Conservation (phyloP, 352 stramenopile species). For the Globisporangium acanthophoron region DNA sequence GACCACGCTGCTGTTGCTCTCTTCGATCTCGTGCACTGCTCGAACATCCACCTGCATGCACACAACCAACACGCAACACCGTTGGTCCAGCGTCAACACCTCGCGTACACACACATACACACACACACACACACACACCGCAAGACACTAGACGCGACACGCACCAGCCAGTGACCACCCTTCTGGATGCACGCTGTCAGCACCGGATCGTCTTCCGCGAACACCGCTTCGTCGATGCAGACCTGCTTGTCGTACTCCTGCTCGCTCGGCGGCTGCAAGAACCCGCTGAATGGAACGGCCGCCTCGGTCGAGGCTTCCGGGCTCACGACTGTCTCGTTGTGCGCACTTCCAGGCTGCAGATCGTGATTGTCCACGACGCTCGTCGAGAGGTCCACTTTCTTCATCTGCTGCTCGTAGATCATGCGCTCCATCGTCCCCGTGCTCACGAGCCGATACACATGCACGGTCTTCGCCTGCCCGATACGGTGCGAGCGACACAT, state of each 20-base stretch:
- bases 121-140: conserved; percentile 1
- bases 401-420: conserved; percentile 90
- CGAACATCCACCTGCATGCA: conserved; percentile 33
- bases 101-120: no score
- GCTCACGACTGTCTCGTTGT: conserved; percentile 1
- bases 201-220: conserved; percentile 44
- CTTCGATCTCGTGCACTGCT: conserved; percentile 29
- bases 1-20: neutral
- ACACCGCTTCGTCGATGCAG: conserved; percentile 25
- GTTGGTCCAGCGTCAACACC: no score
- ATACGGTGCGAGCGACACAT: conserved; percentile 92
- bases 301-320: neutral
- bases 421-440: conserved; percentile 91
- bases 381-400: conserved; percentile 77
- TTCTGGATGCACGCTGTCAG: conserved; percentile 54
- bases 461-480: conserved; percentile 83
- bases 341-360: neutral
- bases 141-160: conserved; percentile 10
- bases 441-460: conserved; percentile 91
- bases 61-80: neutral
- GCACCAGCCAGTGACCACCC: conserved; percentile 54
- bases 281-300: conserved; percentile 40
- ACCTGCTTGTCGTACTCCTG: conserved; percentile 24
- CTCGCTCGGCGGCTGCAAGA: conserved; percentile 41
- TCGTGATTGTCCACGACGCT: conserved; percentile 62